Evolutionary conservation across 371 early-diverging fungal genomes (phyloP), one percentile per base, ranked within the genome.

Genomic region (Gilbertella persicaria): DNA sequence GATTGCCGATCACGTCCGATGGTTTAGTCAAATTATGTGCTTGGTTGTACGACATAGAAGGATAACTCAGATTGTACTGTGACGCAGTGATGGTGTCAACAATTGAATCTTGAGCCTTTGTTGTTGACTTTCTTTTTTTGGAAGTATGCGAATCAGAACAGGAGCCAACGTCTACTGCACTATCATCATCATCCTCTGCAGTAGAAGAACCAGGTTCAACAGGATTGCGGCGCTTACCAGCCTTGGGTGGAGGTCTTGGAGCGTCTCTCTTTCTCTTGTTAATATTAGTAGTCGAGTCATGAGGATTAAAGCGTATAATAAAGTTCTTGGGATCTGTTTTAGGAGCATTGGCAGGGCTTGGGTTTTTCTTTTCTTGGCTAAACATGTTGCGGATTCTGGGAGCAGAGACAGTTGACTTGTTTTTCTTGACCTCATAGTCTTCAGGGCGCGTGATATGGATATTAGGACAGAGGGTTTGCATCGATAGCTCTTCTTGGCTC

Each of bases 371-470:
- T 30, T 58, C 63, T 41, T 58, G 63, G 6, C 39, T 25, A 14
- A 53, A 45, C 49, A 53, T 53, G 16, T 45, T 57, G 43, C 63
- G 43, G 20, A 50, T 57, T 13, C 63, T 33, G 3, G 58, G 58
- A 14, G 57, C 62, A 26, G 47, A 48, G 5, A 53, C 21, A 8
- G n/a, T 20, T 6, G 53, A 8, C 20, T 60, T 60, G n/a, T 10
- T 46, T 42, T 58, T 63, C 26, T 63, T 63, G 7, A 35, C 39
- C 20, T 64, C 57, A 35, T 57, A 67, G 37, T 67, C 68, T 42
- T 56, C 58, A n/a, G 68, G 68, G 21, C 60, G 40, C 13, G 60
- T 65, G 52, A 65, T 65, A 17, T 53, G 54, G 12, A 63, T 63
- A 19, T 45, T 58, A 10, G 63, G 63, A 35, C 45, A 55, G 30